Evolutionary conservation across 805 yeast genomes (phyloP), one percentile per base, ranked within the genome.

Genomic region (Lachancea meyersii): DNA sequence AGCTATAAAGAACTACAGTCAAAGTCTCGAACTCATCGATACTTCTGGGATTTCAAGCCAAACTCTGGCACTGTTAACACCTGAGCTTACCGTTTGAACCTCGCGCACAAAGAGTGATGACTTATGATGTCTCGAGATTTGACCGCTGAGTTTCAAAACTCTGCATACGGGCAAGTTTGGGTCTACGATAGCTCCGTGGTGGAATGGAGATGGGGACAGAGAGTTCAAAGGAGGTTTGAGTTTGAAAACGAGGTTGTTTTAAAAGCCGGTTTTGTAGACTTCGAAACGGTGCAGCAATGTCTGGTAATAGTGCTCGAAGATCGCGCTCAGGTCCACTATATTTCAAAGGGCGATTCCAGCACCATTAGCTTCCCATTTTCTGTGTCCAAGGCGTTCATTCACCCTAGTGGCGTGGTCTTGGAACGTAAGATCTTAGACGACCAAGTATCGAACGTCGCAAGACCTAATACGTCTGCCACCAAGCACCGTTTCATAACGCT

Each of bases 361-460:
- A 70, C 75, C 1, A 73, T 80, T 9, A 79, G 78, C 50, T 76
- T 88, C 48, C 94, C 96, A 0, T 85, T 87, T 49, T 65, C 67
- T 5, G 71, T 85, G 20, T 70, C 67, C 28, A 68, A 68, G 21
- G 89, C 82, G 1, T 73, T 82, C 46, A 73, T 82, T 9, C 82
- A 79, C 53, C 78, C 77, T 19, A 71, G 75, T 31, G 96, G 96
- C 0, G 55, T 86, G 3, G 63, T 88, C 0, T 53, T 85, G 18
- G 85, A 83, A 52, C 67, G 79, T 30, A 72, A 70, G 38, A 51
- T 53, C 31, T 5, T 31, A 6, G 42, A 22, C 46, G 35, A 32
- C 28, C 5, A 17, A 17, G 16, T 17, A 14, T 19, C 53, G 3
- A 41, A 52, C 2, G 41, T 39, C 23, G 36, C 49, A 40, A 2